Percentiles rank a stretch among this genome's conserved stretches.
Evolutionary conservation across 257 asterid genomes (phyloP).

Genomic region (Nicotiana paniculata): DNA sequence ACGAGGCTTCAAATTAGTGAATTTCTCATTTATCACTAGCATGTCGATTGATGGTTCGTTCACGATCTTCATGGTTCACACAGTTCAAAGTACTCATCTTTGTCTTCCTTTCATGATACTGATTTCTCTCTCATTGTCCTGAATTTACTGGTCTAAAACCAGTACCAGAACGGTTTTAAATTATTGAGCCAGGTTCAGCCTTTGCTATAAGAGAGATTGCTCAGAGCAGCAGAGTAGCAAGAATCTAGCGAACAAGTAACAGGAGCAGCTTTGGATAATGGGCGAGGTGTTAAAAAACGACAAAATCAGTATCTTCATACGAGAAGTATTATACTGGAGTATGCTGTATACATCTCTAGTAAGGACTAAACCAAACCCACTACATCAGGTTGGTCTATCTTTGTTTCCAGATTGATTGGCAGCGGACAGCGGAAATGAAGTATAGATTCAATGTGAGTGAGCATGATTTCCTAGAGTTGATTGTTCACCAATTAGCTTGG

Average conservation of each 20-base stretch:
- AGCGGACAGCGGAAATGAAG: background rate
- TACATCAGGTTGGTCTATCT: background rate
- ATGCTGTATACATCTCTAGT: background rate
- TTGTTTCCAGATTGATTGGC: background rate
- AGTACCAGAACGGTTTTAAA: background rate
- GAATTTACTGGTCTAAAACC: background rate
- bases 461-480: background rate
- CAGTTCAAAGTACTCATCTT: background rate
- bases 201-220: background rate
- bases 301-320: background rate
- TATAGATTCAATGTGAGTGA: background rate
- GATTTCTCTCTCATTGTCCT: background rate
- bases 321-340: background rate
- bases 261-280: background rate
- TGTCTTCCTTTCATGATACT: background rate
- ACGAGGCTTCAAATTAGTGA: background rate
- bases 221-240: background rate
- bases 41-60: background rate
- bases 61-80: background rate
- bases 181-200: background rate
- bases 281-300: background rate
- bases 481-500: background rate
- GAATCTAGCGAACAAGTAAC: background rate
- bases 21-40: background rate
- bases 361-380: background rate